Evolutionary conservation across 192 early-diverging fungal species (phyloP), one percentile per base, ranked within the genome.

Genomic region (Coemansia sp.): DNA sequence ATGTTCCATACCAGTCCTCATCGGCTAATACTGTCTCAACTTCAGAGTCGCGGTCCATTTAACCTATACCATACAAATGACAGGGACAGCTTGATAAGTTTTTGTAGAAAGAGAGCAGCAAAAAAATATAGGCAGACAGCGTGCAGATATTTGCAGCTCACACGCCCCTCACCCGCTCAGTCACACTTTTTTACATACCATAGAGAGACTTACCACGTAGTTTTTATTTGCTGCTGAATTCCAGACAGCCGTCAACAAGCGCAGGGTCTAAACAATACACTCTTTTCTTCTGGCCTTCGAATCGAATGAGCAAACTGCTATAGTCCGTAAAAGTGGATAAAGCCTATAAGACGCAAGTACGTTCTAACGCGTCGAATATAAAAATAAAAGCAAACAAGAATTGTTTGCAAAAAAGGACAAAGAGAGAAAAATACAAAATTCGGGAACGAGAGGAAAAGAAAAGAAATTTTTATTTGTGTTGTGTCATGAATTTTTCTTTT

Each of bases 21-120:
- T 81, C 79, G 22, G 79, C 79, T 43, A 73, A 34, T 9, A 81
- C 71, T 22, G 79, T 81, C 36, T 81, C 79, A 8, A 70, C 74
- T 36, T 81, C 79, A 33, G 79, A 81, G 52, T 76, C 79, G 20
- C 71, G 74, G 67, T 76, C 79, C 79, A 81, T 81, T 72, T 68
- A 24, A 41, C 50, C 73, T 65, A 69, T 31, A 18, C 50, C n/a
- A 34, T 16, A 33, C 29, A 58, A 33, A 31, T 15, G 2, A n/a
- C 49, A 50, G 22, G 49, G 20, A 22, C 49, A 22, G 20, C 6
- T 58, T 58, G 18, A 57, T 34, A 58, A 15, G 15, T 34, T 24
- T 18, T 6, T 18, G 6, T 36, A 33, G 3, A 34, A 33, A 16
- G 24, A 18, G 11, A 29, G 24, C 47, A 49, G 7, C 24, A 53